These are phyloP conservation scores for Apiosordaria backusii DNA, from an alignment of 495 filamentous ascomycete genomes.

Conservation along the genomic window DNA sequence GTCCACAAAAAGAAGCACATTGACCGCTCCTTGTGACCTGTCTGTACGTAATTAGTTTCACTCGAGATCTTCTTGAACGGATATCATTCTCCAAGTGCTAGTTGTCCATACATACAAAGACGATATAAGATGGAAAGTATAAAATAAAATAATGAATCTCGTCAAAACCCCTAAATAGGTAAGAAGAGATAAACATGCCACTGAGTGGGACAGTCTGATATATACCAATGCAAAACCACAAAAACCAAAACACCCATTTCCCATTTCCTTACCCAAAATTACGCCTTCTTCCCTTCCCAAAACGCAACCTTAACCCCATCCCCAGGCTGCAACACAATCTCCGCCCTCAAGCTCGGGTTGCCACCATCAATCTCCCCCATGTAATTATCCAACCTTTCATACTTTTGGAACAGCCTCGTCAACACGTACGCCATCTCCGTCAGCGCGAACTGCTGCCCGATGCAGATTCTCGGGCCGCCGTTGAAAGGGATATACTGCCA, in stretches of 20 bases:
- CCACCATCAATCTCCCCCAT: slow-evolving; percentile 48
- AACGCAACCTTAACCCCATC: slow-evolving; percentile 60
- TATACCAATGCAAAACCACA: neutral
- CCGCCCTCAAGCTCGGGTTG: slow-evolving; percentile 53
- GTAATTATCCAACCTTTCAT: slow-evolving; percentile 52
- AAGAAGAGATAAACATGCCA: neutral
- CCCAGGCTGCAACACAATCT: slow-evolving; percentile 65
- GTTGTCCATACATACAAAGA: neutral
- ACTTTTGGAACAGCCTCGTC: slow-evolving; percentile 67
- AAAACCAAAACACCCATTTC: neutral
- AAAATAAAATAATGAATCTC: neutral
- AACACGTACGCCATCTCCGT: slow-evolving; percentile 77
- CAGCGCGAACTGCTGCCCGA: slow-evolving; percentile 80
- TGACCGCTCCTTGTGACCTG: neutral
- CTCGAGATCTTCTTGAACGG: neutral
- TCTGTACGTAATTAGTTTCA: neutral
- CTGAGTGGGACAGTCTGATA: neutral
- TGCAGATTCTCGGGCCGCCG: slow-evolving; percentile 80
- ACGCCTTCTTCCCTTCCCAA: slow-evolving; percentile 39
- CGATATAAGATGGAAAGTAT: neutral
- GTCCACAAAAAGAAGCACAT: neutral
- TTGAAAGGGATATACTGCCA: slow-evolving; percentile 81
- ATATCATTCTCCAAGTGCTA: neutral
- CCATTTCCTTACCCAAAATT: neutral
- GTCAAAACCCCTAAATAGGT: neutral